These are phyloP conservation scores for Penicillium sp. DNA, from an alignment of 2,329 filamentous ascomycete genomes.

Conservation along the genomic window DNA sequence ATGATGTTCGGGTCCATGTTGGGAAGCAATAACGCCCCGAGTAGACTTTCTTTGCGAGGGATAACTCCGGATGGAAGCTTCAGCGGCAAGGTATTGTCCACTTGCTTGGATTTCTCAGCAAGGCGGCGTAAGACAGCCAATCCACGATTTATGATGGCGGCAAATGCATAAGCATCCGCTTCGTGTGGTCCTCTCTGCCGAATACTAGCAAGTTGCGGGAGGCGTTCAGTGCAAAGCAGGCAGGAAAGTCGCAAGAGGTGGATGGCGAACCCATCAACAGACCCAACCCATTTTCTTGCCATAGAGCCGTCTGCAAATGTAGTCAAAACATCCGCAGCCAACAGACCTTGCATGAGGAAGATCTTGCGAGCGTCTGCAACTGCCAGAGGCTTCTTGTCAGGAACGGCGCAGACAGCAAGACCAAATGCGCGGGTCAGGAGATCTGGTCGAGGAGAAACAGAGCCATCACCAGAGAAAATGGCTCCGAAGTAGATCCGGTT, in stretches of 20 bases:
- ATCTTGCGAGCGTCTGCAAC: slow-evolving; percentile 82
- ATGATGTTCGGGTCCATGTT: slow-evolving; percentile 64
- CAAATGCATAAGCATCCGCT: slow-evolving; percentile 42
- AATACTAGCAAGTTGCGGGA: slow-evolving; percentile 37
- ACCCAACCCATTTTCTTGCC: slow-evolving; percentile 77
- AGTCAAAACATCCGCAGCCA: slow-evolving; percentile 85
- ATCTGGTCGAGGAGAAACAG: slow-evolving; percentile 66
- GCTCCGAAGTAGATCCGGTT: slow-evolving; percentile 82
- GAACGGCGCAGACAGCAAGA: slow-evolving; percentile 79
- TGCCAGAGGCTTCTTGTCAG: slow-evolving; percentile 65
- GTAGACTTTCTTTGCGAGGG: slow-evolving; percentile 65
- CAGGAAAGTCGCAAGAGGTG: slow-evolving; percentile 75
- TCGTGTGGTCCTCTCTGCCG: slow-evolving; percentile 42
- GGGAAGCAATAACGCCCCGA: slow-evolving; percentile 66
- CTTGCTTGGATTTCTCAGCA: slow-evolving; percentile 62
- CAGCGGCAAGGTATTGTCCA: slow-evolving; percentile 52
- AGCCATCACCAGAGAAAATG: slow-evolving; percentile 73
- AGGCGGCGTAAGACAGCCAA: slow-evolving; percentile 67
- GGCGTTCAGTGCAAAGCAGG: slow-evolving; percentile 65
- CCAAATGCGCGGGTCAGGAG: slow-evolving; percentile 84
- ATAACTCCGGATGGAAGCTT: slow-evolving; percentile 61
- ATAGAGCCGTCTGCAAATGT: slow-evolving; percentile 72
- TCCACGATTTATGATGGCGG: slow-evolving; percentile 64
- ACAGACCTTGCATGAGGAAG: slow-evolving; percentile 84
- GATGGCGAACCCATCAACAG: slow-evolving; percentile 78